Base-by-base conservation (phyloP, 192 early-diverging fungal species). In the Phycomyces blakesleeanus region DNA sequence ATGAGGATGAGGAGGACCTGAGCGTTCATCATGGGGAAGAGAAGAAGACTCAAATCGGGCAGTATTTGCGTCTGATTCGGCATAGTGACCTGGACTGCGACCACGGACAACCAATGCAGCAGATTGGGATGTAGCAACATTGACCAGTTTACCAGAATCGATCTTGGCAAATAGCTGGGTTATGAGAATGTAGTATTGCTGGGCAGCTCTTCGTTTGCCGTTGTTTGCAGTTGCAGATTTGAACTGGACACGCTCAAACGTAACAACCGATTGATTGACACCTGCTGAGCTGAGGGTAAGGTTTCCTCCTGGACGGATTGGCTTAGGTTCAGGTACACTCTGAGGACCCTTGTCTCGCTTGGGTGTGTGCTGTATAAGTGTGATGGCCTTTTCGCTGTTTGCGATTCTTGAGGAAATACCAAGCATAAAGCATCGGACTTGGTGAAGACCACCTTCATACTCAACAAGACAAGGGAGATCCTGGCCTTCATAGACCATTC, bases 171-270 rank as follows among this genome's bases (percentile, higher is more conserved):
- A 85, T 22, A 96, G 72, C 50, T 90, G 85, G 0, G 91, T 79
- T 20, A 80, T 68, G 24, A 95, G 72, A 25, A 84, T 72, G 67
- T 93, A 92, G 74, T 91, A 95, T 72, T 97, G 95, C 71, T 97
- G 95, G 1, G 93, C 89, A n/a, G 89, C 91, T 16, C 88, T 76
- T 39, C 92, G 83, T 68, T 91, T 90, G 50, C 91, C 91, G 66
- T 93, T 96, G 73, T 96, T 97, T 29, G 91, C 90, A 0, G 95
- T 97, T 22, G 93, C 93, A 0, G 87, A 84, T 68, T 96, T 96
- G 83, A 97, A 97, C 78, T 97, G 95, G 15, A 97, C 75, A 10
- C 95, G 83, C 53, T 97, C 93, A 69, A 92, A 97, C 25, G 89
- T 88, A 0, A 83, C 88, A 0, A 82, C 67, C 40, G 68, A 75